Evolutionary conservation across 2,329 filamentous ascomycete genomes (phyloP).

Genomic region (Canariomyces notabilis): DNA sequence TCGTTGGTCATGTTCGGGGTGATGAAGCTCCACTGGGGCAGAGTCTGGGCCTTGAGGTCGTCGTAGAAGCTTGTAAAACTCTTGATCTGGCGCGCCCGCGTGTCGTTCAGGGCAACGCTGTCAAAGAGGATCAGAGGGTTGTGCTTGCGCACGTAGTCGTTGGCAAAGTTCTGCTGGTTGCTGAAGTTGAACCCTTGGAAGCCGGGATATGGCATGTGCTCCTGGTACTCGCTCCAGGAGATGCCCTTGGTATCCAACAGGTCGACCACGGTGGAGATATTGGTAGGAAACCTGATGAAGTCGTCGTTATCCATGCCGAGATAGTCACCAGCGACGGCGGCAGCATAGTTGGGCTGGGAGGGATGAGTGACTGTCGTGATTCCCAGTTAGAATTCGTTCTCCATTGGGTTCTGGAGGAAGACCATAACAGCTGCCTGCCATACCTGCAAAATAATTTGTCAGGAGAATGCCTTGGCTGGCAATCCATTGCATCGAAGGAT

Average conservation of each 20-base stretch:
- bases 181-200: constrained; percentile 61
- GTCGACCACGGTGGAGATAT: constrained; percentile 64
- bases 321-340: constrained; percentile 63
- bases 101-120: constrained; percentile 52
- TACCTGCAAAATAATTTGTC: constrained; percentile 51
- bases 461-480: constrained; percentile 59
- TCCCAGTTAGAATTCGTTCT: too few species aligned
- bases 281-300: constrained; percentile 52
- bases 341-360: constrained; percentile 71
- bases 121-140: constrained; percentile 58
- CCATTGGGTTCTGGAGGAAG: too few species aligned
- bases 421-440: too few species aligned
- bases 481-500: constrained; percentile 52
- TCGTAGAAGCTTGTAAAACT: constrained; percentile 65
- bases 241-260: constrained; percentile 61
- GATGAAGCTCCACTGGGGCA: constrained; percentile 70
- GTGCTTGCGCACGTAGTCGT: constrained; percentile 81
- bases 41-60: constrained; percentile 56
- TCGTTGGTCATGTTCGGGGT: constrained; percentile 73
- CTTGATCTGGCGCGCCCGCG: constrained; percentile 65
- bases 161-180: constrained; percentile 60
- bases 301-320: constrained; percentile 68
- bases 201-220: constrained; percentile 70
- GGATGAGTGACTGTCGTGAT: constrained; percentile 75
- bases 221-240: constrained; percentile 69